Evolutionary conservation across 257 asterid genomes (phyloP).

Genomic region (Knoxia roxburghii): DNA sequence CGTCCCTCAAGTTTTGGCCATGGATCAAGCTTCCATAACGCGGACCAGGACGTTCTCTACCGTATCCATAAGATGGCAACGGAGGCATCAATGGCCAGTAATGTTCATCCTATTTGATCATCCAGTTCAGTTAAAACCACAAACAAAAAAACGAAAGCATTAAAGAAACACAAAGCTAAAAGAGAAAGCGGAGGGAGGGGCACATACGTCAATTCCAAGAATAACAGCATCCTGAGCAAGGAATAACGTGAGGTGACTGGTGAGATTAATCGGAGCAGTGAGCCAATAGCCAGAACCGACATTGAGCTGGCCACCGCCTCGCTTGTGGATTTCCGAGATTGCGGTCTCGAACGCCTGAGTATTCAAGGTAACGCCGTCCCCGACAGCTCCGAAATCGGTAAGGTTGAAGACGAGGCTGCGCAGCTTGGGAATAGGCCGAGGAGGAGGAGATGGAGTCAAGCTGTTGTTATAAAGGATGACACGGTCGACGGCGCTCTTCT

Average conservation of each 20-base stretch:
- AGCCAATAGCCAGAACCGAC: constrained; percentile 76
- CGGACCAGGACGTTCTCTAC: constrained; percentile 81
- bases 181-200: not conserved
- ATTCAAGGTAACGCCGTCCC: constrained; percentile 70
- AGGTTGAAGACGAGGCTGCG: constrained; percentile 61
- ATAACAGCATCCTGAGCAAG: constrained; percentile 68
- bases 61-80: constrained; percentile 87
- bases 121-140: constrained; percentile 12
- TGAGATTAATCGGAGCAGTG: constrained; percentile 89
- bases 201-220: constrained; percentile 72
- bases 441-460: constrained; percentile 27
- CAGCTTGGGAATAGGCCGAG: constrained; percentile 59
- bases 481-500: constrained; percentile 50
- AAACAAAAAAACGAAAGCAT: not conserved
- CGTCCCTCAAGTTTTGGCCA: constrained; percentile 83
- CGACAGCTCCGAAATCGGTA: constrained; percentile 80
- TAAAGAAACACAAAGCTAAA: not conserved
- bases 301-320: constrained; percentile 93
- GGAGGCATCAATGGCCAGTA: constrained; percentile 95
- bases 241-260: constrained; percentile 77
- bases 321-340: constrained; percentile 47
- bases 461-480: constrained; percentile 18
- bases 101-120: constrained; percentile 55
- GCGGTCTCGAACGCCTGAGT: constrained; percentile 73
- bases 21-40: constrained; percentile 94